These are phyloP conservation scores for Eucalyptus victrix DNA, from an alignment of 345 rosid species.

Conservation along the genomic window DNA sequence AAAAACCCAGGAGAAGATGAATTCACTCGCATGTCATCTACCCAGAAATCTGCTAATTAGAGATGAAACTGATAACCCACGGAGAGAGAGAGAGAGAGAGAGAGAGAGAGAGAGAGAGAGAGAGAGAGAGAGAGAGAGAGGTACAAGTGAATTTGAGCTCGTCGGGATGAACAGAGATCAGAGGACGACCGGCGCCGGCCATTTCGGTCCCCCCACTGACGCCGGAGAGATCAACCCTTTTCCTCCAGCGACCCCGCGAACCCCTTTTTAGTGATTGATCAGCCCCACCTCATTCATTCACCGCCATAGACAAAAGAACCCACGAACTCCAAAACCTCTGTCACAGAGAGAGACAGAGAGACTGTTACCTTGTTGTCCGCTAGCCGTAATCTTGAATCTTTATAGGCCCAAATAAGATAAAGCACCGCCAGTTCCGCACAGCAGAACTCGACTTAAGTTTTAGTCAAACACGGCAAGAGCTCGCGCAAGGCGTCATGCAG, in stretches of 20 bases:
- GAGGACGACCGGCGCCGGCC: slow-evolving; percentile 37
- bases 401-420: neutral
- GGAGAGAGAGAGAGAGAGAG: neutral
- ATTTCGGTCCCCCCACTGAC: neutral
- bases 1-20: neutral
- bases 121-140: neutral
- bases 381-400: neutral
- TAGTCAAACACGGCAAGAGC: neutral
- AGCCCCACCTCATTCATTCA: neutral
- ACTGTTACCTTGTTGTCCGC: neutral
- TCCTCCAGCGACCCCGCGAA: neutral
- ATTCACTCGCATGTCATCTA: neutral
- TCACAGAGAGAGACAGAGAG: neutral
- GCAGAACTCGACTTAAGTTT: neutral
- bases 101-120: neutral
- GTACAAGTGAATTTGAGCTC: slow-evolving; percentile 73
- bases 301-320: neutral
- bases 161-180: slow-evolving; percentile 80
- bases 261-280: neutral
- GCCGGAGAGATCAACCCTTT: neutral
- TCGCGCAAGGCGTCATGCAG: neutral
- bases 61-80: neutral
- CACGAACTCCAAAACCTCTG: neutral
- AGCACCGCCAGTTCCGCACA: neutral
- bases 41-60: neutral